phyloP scores from a whole-genome alignment of 257 asterid species.

The Nicotiana benthamiana region DNA sequence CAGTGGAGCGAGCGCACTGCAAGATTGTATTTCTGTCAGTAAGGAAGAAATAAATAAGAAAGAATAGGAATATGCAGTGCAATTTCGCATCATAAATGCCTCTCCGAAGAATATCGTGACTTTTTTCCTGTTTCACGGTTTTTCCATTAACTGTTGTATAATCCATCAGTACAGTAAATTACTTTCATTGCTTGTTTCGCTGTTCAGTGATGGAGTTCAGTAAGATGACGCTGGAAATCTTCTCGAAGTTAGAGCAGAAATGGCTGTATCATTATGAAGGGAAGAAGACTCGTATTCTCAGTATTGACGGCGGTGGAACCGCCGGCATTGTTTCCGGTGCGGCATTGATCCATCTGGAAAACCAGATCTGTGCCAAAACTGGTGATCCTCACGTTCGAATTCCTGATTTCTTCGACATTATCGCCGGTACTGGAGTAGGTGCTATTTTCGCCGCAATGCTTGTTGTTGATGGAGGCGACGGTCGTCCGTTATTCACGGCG shows the following conservation, averaged over 20 bases:
- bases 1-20: neutral
- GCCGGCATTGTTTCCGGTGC: conserved; percentile 51
- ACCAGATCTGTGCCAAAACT: conserved; percentile 68
- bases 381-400: conserved; percentile 57
- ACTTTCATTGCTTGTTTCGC: too few species aligned
- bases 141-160: neutral
- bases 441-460: conserved; percentile 78
- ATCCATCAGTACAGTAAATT: conserved; percentile 2
- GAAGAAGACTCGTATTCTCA: conserved; percentile 62
- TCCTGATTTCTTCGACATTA: conserved; percentile 72
- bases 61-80: neutral
- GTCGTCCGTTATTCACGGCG: conserved; percentile 68
- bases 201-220: conserved; percentile 52
- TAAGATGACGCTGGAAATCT: conserved; percentile 70
- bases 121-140: conserved; percentile 39
- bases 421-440: conserved; percentile 84
- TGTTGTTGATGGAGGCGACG: conserved; percentile 60
- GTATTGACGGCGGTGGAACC: conserved; percentile 84
- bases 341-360: conserved; percentile 66
- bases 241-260: conserved; percentile 83
- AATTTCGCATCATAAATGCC: conserved; percentile 35
- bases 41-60: neutral
- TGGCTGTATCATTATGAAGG: conserved; percentile 81
- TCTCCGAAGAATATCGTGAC: conserved; percentile 52
- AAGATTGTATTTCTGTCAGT: neutral